Evolutionary conservation across 2,329 filamentous ascomycete genomes (phyloP), one percentile per base, ranked within the genome.

Genomic region (Lachnum nothofagi): DNA sequence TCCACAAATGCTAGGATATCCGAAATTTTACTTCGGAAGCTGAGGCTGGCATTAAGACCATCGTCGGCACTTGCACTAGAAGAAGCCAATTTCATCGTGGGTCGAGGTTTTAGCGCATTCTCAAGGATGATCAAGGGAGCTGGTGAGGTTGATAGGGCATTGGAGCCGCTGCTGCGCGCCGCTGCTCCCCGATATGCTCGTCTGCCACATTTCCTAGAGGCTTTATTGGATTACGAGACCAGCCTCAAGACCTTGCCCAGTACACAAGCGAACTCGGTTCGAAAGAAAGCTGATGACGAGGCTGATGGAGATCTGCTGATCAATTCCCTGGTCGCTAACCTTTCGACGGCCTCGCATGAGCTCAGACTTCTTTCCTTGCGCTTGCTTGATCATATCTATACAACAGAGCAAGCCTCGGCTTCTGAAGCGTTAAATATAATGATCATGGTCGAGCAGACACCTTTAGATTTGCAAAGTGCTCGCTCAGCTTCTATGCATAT

Each of bases 401-500:
- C 65, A 44, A 57, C 73, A 70, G 46, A 69, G 64, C 31, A 74
- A 76, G 45, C 72, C 76, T 51, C 68, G 75, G 39, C 65, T 58
- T 68, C 74, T 4, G 70, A 79, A 24, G 70, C 74, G 5, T 67
- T 87, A 20, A 70, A 72, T 5, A 75, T 82, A 5, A 91, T 95
- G 69, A 75, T 91, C 14, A 78, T 88, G 54, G 82, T 91, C 14
- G 91, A 97, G 65, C 79, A 89, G 54, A 88, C 84, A 5, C 83
- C 88, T 0, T 69, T 95, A n/a, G 80, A 79, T 40, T 73, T 95
- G 3, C 80, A 91, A 48, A 88, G 85, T 42, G 79, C 82, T 43
- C 80, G 93, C 48, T 80, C 81, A 16, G 80, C 95, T 27, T 85
- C 88, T 2, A 94, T 96, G 79, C 83, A 91, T 54, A 78, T 96